A percentile compares a stretch with the other conserved stretches of the same genome.
Conservation (phyloP, 2,329 filamentous ascomycete genomes). For the Chaetomiaceae sp. region DNA sequence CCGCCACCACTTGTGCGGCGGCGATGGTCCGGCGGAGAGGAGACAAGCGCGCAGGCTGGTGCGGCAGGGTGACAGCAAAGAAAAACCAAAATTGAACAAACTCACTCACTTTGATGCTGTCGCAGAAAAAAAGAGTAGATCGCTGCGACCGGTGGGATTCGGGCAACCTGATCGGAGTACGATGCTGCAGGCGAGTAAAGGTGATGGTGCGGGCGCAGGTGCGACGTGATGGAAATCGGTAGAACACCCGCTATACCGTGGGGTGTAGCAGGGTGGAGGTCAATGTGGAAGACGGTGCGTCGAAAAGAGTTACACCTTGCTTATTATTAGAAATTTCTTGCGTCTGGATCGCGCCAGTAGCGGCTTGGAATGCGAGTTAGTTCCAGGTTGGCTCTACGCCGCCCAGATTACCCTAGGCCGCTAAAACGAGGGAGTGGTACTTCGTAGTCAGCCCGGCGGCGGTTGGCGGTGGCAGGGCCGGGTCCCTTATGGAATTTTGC, state of each 20-base stretch:
- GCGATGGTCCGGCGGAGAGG: too few species aligned
- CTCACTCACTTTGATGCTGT: too few species aligned
- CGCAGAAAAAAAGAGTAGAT: too few species aligned
- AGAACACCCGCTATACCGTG: too few species aligned
- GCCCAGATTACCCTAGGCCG: slow-evolving; percentile 1
- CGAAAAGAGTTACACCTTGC: slow-evolving; percentile 5
- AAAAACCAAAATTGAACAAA: too few species aligned
- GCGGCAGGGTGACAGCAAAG: too few species aligned
- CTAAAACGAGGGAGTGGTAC: neutral
- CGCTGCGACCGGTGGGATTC: too few species aligned
- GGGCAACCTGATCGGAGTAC: too few species aligned
- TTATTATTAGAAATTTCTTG: slow-evolving; percentile 14
- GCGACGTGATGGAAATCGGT: too few species aligned
- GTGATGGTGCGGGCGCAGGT: neutral
- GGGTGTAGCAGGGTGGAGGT: neutral
- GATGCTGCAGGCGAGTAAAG: neutral
- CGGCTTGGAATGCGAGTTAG: neutral
- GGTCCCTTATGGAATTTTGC: neutral
- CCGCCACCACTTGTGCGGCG: too few species aligned
- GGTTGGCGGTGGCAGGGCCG: neutral
- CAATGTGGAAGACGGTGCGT: neutral
- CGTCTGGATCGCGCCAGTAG: slow-evolving; percentile 9
- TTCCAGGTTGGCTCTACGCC: slow-evolving; percentile 6
- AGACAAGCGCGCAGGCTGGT: too few species aligned
- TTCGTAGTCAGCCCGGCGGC: neutral